phyloP scores from a whole-genome alignment of 2,329 filamentous ascomycete genomes.

The Xylariaceae sp. region DNA sequence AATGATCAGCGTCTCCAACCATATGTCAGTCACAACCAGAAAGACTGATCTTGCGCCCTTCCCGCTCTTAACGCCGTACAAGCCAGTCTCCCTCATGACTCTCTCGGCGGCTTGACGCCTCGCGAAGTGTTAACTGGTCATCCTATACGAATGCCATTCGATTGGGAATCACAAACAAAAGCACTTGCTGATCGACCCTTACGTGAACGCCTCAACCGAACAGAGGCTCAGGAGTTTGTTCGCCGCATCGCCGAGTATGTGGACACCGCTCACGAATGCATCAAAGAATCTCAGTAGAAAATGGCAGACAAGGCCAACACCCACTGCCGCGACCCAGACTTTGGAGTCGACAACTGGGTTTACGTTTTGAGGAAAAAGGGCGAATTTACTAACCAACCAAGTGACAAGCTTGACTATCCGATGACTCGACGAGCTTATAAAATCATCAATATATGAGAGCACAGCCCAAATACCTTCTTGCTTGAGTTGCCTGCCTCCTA shows the following conservation, averaged over 20 bases:
- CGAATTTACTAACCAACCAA: neutral
- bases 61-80: neutral
- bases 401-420: neutral
- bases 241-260: neutral
- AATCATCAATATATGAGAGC: neutral
- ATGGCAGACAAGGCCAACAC: neutral
- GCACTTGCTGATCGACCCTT: neutral
- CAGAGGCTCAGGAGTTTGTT: neutral
- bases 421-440: neutral
- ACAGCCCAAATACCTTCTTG: neutral
- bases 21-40: neutral
- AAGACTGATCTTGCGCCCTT: neutral
- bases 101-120: neutral
- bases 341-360: neutral
- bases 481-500: neutral
- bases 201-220: neutral
- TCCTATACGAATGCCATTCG: neutral
- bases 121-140: neutral
- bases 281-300: neutral
- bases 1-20: neutral
- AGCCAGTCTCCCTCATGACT: neutral
- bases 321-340: neutral
- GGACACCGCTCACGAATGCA: neutral
- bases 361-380: neutral
- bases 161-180: neutral